Percentiles rank a stretch among this genome's conserved stretches.
Evolutionary conservation across 148 eudicot genomes (phyloP).

Genomic region (Chenopodium berlandieri): DNA sequence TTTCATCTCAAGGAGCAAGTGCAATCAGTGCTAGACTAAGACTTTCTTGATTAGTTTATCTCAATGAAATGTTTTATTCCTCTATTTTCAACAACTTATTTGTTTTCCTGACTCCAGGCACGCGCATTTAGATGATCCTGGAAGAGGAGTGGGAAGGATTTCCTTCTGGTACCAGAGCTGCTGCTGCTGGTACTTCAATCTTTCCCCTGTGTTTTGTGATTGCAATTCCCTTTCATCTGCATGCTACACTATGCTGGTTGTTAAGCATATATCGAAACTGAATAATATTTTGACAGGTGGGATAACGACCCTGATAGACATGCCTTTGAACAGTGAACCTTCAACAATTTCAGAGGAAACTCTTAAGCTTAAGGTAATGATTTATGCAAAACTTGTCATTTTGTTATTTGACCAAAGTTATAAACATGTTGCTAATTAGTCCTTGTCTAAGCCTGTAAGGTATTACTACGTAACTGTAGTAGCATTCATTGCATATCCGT

Average conservation of each 20-base stretch:
- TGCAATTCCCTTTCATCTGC: not conserved
- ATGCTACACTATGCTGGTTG: not conserved
- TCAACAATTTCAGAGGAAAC: slow-evolving; percentile 86
- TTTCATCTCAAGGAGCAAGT: not conserved
- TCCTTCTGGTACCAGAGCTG: slow-evolving; percentile 96
- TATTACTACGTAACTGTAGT: too few species aligned
- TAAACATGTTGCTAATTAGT: not conserved
- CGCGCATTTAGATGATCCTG: slow-evolving; percentile 95
- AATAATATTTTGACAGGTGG: slow-evolving; percentile 52
- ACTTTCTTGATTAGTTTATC: not conserved
- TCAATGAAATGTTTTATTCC: not conserved
- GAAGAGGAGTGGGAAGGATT: slow-evolving; percentile 99
- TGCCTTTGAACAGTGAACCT: slow-evolving; percentile 93
- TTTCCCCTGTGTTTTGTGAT: not conserved
- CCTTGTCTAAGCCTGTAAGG: not conserved
- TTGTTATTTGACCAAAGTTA: not conserved
- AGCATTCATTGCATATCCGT: not conserved
- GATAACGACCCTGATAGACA: slow-evolving; percentile 88
- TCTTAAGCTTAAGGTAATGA: slow-evolving; percentile 73
- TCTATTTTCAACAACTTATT: not conserved
- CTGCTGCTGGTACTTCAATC: slow-evolving; percentile 81
- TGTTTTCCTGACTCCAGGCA: slow-evolving; percentile 48
- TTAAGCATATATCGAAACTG: not conserved
- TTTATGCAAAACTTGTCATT: not conserved
- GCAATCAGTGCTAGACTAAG: not conserved